phyloP scores from a whole-genome alignment of 2,329 filamentous ascomycete genomes.

The Paraphaeosphaeria sporulosa region DNA sequence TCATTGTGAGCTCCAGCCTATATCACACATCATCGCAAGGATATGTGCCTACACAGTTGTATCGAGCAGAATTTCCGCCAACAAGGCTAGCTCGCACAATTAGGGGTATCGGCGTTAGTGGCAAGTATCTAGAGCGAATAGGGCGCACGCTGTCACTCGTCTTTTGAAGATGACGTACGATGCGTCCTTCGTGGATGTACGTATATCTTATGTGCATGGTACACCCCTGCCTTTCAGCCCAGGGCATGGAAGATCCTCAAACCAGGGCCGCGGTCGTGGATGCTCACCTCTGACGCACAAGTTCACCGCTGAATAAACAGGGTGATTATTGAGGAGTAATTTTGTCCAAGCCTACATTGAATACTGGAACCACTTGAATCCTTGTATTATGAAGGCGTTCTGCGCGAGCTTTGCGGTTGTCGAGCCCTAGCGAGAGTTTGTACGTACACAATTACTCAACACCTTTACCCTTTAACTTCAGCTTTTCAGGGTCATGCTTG shows the following conservation, averaged over 20 bases:
- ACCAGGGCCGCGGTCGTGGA: neutral
- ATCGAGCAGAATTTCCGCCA: neutral
- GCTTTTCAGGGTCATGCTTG: constrained; percentile 21
- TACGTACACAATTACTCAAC: constrained; percentile 29
- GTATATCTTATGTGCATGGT: neutral
- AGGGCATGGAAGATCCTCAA: neutral
- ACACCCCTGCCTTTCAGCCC: neutral
- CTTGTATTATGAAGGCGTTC: neutral
- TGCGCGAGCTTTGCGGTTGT: no score
- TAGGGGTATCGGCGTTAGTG: neutral
- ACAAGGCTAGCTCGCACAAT: neutral
- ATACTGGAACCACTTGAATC: no score
- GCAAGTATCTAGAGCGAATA: neutral
- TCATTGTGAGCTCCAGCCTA: neutral
- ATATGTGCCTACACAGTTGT: neutral
- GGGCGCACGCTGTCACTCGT: neutral
- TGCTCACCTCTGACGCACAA: no score
- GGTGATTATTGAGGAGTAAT: neutral
- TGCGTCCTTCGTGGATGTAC: neutral
- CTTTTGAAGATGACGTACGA: neutral
- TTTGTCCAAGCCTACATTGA: no score
- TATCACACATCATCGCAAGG: neutral
- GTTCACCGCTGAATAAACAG: neutral
- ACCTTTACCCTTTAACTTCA: constrained; percentile 41
- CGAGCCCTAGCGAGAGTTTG: no score